These are phyloP conservation scores for Aspergillus hiratsukae DNA, from an alignment of 2,329 filamentous ascomycete species.

Conservation along the genomic window DNA sequence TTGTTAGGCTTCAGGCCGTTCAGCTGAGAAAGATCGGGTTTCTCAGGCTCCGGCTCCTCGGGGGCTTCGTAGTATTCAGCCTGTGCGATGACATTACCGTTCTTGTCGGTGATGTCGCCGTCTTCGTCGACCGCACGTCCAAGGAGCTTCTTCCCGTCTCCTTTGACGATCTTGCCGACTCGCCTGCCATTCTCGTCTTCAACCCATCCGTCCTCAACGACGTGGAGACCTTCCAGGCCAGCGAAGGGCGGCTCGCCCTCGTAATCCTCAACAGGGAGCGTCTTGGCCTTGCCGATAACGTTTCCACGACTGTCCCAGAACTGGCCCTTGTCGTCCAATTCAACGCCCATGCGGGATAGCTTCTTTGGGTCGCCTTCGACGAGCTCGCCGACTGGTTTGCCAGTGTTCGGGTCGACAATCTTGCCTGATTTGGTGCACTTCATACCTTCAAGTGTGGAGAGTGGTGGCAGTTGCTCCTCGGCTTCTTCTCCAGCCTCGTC, in stretches of 20 bases:
- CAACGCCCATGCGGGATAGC: slow-evolving; percentile 39
- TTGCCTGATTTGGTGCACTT: slow-evolving; percentile 43
- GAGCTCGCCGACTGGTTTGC: slow-evolving; percentile 53
- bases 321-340: slow-evolving; percentile 56
- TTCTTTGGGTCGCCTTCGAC: slow-evolving; percentile 62
- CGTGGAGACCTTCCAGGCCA: slow-evolving; percentile 44
- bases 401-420: slow-evolving; percentile 37
- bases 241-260: slow-evolving; percentile 41
- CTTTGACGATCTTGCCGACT: slow-evolving; percentile 52
- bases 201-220: slow-evolving; percentile 46
- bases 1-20: slow-evolving; percentile 55
- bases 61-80: slow-evolving; percentile 51
- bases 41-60: slow-evolving; percentile 41
- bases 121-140: slow-evolving; percentile 59
- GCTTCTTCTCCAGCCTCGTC: slow-evolving; percentile 41
- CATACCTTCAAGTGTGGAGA: slow-evolving; percentile 37
- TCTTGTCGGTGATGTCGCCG: slow-evolving; percentile 59
- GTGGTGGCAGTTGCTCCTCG: slow-evolving; percentile 31
- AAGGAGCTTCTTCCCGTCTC: slow-evolving; percentile 56
- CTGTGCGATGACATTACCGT: slow-evolving; percentile 58
- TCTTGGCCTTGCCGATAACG: slow-evolving; percentile 57
- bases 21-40: slow-evolving; percentile 49
- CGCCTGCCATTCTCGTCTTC: slow-evolving; percentile 46
- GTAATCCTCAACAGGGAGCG: slow-evolving; percentile 35
- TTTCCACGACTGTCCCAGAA: slow-evolving; percentile 62